Base-by-base conservation (phyloP, 176 grass and related monocot genomes). In the Aegilops umbellulata region DNA sequence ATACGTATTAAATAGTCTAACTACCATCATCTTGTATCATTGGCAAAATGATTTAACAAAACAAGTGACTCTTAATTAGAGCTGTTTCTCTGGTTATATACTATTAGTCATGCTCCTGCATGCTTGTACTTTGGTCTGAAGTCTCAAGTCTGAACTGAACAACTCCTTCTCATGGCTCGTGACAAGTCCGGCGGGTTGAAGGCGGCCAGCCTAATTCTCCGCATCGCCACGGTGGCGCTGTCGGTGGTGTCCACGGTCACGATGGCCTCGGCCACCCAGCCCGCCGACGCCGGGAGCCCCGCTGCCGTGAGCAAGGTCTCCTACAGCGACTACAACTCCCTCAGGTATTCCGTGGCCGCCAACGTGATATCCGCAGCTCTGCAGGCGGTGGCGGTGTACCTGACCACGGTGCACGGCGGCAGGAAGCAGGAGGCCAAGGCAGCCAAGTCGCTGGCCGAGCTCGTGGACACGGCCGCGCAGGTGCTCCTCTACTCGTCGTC, bases 401-500 rank as follows among this genome's bases (percentile, higher is more conserved):
- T 82, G 44, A 23, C 16, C 11, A 65, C 63, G 66, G 41, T 9
- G 31, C 23, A 26, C 26, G 66, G 55, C 6, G 24, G 25, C 34
- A 22, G 3, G 61, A 6, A 19, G 19, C 14, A 42, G 13, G 20
- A 34, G 0, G 14, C 20, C 5, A 69, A 47, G 63, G 63, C 62
- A 4, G 35, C 14, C 49, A 47, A 26, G 15, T 46, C 64, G 26
- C 20, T 49, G 73, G 47, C 35, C 6, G 62, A 88, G 86, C 79
- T 88, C 72, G 3, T 83, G 25, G 71, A 88, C 61, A 58, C 8
- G 20, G 86, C 44, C 0, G 32, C 61, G 23, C 39, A 81, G 69
- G 39, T 55, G 68, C 22, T 87, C 9, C 78, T 77, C 31, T 82
- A 68, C 61, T 87, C 86, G 46, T 82, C 79, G 24, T 39, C 86